phyloP scores from a whole-genome alignment of 2,329 filamentous ascomycete species.

The Ilyonectria mors-panacis region DNA sequence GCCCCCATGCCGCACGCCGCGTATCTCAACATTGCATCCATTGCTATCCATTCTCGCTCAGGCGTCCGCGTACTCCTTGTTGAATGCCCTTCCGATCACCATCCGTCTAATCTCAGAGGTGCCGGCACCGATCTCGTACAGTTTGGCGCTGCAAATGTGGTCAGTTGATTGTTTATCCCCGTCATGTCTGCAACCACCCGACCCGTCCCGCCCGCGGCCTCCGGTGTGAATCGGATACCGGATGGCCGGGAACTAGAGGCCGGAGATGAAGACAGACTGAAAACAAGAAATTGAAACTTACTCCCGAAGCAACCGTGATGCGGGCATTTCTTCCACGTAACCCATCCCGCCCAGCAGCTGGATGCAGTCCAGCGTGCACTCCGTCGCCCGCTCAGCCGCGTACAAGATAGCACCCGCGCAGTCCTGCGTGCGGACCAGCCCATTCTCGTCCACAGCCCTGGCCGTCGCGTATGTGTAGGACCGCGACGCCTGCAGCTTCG shows the following conservation, averaged over 20 bases:
- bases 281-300: conserved; percentile 51
- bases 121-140: conserved; percentile 98
- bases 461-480: conserved; percentile 92
- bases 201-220: not conserved
- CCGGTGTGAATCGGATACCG: not conserved
- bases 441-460: conserved; percentile 81
- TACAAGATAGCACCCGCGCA: conserved; percentile 96
- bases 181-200: conserved; percentile 1
- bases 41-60: conserved; percentile 30
- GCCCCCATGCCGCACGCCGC: not conserved
- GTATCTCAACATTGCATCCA: not conserved
- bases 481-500: conserved; percentile 86
- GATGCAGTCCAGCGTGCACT: conserved; percentile 88
- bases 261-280: not conserved
- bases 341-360: conserved; percentile 96
- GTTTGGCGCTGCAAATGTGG: conserved; percentile 66
- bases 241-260: not conserved
- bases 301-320: conserved; percentile 85
- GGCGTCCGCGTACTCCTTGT: conserved; percentile 79
- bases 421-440: conserved; percentile 85
- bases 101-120: conserved; percentile 95
- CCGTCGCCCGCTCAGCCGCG: conserved; percentile 90
- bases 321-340: conserved; percentile 95
- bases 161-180: conserved; percentile 47
- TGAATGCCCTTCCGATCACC: conserved; percentile 94